Evolutionary conservation across 2,329 filamentous ascomycete genomes (phyloP).

Genomic region (Cryphonectria radicalis): DNA sequence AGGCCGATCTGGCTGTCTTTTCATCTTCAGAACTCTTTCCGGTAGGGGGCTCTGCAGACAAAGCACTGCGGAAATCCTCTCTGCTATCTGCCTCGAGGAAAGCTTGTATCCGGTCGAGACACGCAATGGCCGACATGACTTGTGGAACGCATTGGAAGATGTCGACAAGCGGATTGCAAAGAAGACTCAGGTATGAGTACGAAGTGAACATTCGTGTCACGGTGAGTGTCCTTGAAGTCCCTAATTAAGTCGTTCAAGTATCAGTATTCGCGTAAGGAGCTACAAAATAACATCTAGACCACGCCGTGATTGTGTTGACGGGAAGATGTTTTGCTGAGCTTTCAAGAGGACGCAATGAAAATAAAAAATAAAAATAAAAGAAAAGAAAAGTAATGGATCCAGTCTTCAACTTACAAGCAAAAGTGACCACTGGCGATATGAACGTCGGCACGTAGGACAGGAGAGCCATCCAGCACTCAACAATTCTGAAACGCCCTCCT

Average conservation of each 20-base stretch:
- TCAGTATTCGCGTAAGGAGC: not conserved
- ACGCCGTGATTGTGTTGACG: constrained; percentile 25
- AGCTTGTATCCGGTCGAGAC: constrained; percentile 41
- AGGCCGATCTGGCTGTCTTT: not conserved
- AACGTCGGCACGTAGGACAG: constrained; percentile 38
- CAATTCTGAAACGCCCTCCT: constrained; percentile 32
- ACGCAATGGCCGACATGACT: constrained; percentile 40
- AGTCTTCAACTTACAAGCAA: constrained; percentile 30
- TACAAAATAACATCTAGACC: constrained; percentile 29
- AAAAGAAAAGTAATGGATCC: not conserved
- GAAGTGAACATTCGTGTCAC: constrained; percentile 38
- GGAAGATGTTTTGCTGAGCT: not conserved
- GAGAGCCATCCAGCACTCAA: constrained; percentile 32
- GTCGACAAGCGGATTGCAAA: constrained; percentile 38
- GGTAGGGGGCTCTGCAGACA: not conserved
- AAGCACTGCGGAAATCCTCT: constrained; percentile 35
- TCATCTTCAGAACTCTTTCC: not conserved
- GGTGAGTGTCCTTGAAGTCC: constrained; percentile 9
- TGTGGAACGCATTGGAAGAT: constrained; percentile 41
- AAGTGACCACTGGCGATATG: constrained; percentile 43
- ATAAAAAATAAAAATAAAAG: too few species aligned
- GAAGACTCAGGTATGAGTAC: constrained; percentile 41
- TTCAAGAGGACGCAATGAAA: too few species aligned
- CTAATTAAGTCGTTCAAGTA: not conserved
- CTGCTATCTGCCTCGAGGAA: constrained; percentile 41